phyloP scores from a whole-genome alignment of 345 rosid species.

The Rhizophora mangle region DNA sequence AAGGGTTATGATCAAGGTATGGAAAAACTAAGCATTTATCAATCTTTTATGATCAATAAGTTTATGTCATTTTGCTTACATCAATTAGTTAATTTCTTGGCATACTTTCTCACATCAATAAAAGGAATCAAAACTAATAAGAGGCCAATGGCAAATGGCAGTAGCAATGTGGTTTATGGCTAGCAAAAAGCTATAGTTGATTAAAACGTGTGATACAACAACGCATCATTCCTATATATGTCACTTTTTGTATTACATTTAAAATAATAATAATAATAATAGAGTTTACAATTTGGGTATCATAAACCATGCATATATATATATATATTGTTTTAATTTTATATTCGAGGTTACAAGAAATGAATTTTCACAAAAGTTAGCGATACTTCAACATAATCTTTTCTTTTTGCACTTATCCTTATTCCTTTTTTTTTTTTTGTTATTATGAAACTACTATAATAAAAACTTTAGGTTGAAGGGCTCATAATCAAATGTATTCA shows the following conservation, averaged over 20 bases:
- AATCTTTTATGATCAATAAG: background rate
- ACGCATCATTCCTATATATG: slow-evolving; percentile 20
- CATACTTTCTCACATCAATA: slow-evolving; percentile 52
- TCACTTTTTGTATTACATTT: background rate
- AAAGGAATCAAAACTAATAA: slow-evolving; percentile 84
- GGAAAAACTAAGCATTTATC: background rate
- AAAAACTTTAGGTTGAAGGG: too few species aligned
- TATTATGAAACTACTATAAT: too few species aligned
- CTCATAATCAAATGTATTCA: too few species aligned
- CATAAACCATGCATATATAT: too few species aligned
- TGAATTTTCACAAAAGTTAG: too few species aligned
- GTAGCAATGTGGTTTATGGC: slow-evolving; percentile 50
- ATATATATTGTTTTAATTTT: too few species aligned
- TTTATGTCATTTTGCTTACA: background rate
- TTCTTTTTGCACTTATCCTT: too few species aligned
- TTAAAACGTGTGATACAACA: slow-evolving; percentile 9
- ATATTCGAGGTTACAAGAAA: too few species aligned
- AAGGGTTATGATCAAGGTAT: slow-evolving; percentile 92
- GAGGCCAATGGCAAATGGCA: slow-evolving; percentile 59
- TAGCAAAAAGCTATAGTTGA: slow-evolving; percentile 6
- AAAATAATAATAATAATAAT: too few species aligned
- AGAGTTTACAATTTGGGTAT: too few species aligned
- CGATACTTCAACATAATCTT: too few species aligned
- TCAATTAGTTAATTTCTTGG: background rate
- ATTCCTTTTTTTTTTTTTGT: too few species aligned